These are phyloP conservation scores for Coemansia sp. DNA, from an alignment of 192 early-diverging fungal species.

Conservation along the genomic window DNA sequence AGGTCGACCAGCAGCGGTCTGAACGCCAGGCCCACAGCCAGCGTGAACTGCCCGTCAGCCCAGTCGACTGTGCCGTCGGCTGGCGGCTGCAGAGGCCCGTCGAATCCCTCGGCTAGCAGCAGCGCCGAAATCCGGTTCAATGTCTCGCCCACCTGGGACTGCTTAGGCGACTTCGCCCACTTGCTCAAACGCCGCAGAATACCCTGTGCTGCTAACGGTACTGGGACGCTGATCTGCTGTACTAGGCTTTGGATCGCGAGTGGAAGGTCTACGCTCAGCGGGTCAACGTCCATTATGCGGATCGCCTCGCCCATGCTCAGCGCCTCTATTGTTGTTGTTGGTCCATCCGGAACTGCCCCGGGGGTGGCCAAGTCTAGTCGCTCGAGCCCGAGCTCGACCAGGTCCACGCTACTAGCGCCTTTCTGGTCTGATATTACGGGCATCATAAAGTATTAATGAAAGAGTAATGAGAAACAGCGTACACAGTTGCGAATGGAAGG, in stretches of 20 bases:
- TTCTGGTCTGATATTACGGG: conserved; percentile 7
- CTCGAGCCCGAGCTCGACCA: conserved; percentile 37
- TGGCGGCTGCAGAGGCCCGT: background rate
- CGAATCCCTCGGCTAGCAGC: conserved; percentile 30
- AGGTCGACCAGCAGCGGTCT: conserved; percentile 83
- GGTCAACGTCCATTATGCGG: conserved; percentile 39
- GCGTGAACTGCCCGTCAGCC: conserved; percentile 42
- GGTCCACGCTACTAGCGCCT: conserved; percentile 17
- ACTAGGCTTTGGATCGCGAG: conserved; percentile 17
- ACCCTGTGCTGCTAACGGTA: conserved; percentile 6
- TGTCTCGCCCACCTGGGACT: conserved; percentile 1
- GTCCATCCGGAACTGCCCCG: background rate
- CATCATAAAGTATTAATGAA: background rate
- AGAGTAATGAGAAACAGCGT: background rate
- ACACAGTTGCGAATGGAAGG: background rate
- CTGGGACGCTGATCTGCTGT: conserved; percentile 2
- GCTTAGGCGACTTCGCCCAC: conserved; percentile 28
- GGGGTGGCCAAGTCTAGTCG: conserved; percentile 29
- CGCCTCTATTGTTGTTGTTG: background rate
- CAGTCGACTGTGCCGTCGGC: conserved; percentile 13
- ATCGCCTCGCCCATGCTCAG: conserved; percentile 14
- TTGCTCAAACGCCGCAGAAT: conserved; percentile 16
- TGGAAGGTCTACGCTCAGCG: conserved; percentile 50
- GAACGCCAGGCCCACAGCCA: conserved; percentile 46
- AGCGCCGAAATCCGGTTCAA: conserved; percentile 38